Evolutionary conservation across 208 protist species (phyloP).

Genomic region (Trypanosoma grayi): DNA sequence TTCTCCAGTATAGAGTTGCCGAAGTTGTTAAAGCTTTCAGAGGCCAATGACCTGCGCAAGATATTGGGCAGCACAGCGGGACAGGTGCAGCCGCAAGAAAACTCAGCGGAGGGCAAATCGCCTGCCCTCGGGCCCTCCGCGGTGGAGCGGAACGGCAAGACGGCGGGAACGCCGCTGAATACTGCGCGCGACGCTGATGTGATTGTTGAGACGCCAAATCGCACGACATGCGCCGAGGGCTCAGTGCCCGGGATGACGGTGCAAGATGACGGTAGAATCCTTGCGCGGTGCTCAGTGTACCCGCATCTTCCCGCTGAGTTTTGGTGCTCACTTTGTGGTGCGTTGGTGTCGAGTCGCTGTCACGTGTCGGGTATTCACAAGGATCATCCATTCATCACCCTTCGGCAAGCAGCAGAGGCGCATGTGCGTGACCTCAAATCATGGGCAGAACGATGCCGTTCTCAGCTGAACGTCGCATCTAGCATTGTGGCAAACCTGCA

Average conservation of each 20-base stretch:
- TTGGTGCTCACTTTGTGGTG: constrained; percentile 33
- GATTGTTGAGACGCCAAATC: background rate
- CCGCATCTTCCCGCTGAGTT: constrained; percentile 32
- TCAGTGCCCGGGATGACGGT: background rate
- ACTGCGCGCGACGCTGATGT: background rate
- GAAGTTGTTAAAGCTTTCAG: constrained; percentile 7
- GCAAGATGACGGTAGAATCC: constrained; percentile 6
- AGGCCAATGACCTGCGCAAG: background rate
- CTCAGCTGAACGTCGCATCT: constrained; percentile 23
- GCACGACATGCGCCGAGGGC: background rate
- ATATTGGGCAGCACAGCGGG: background rate
- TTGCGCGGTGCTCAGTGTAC: constrained; percentile 31
- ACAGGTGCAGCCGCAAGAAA: too few species aligned
- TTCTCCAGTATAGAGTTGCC: constrained; percentile 9
- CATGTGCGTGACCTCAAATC: constrained; percentile 29
- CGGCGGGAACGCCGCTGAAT: background rate
- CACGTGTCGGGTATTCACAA: constrained; percentile 36
- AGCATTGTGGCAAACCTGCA: constrained; percentile 25
- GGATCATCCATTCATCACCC: constrained; percentile 33
- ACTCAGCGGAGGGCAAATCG: too few species aligned
- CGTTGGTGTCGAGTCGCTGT: constrained; percentile 30
- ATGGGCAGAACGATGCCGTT: constrained; percentile 24
- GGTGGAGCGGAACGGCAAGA: background rate
- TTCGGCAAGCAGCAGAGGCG: constrained; percentile 30
- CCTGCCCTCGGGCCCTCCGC: too few species aligned